Base-by-base conservation (phyloP, 345 rosid genomes). In the Hibiscus syriacus region DNA sequence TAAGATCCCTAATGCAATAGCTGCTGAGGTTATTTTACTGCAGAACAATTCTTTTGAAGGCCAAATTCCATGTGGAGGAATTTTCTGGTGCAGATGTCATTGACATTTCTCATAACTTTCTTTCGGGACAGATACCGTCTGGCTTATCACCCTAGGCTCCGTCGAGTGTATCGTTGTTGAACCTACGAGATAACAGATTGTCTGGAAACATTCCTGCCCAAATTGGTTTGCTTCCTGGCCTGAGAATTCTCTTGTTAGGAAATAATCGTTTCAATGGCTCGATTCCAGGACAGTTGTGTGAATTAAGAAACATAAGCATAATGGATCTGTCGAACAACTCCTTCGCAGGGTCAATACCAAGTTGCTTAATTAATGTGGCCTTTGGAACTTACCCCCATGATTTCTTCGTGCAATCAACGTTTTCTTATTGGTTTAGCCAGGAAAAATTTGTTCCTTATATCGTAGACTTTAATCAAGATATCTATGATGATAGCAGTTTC, bases 1-100 rank as follows among this genome's bases (percentile, higher is more conserved):
- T 0, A 5, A 3, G 0, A 54, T 80, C 43, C 78, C 75, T 0
- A 3, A 48, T 12, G 70, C 71, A 60, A 38, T 74, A 2, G 36
- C 5, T 5, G 26, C 22, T 5, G 23, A 10, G 5, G 10, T 49
- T 19, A 29, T 54, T 54, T 54, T 25, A 11, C 26, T 20, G 29
- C 16, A 26, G 58, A 54, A 19, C 25, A 49, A 49, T 49, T 7
- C 0, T 49, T 49, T 49, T 49, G 55, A 50, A 50, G 55, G 55
- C 55, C 55, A 19, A 19, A 6, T 50, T 50, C 55, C 55, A 19
- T 50, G 55, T 23, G 25, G 19, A 19, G 55, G 3, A 6, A n/a
- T 8, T 7, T 50, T 50, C 7, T 2, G 3, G 23, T 19, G 25
- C 55, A 3, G 3, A 6, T 0, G 9, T 50, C 3, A 20, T 34